These are phyloP conservation scores for Blastomyces parvus DNA, from an alignment of 2,329 filamentous ascomycete species.

Conservation along the genomic window DNA sequence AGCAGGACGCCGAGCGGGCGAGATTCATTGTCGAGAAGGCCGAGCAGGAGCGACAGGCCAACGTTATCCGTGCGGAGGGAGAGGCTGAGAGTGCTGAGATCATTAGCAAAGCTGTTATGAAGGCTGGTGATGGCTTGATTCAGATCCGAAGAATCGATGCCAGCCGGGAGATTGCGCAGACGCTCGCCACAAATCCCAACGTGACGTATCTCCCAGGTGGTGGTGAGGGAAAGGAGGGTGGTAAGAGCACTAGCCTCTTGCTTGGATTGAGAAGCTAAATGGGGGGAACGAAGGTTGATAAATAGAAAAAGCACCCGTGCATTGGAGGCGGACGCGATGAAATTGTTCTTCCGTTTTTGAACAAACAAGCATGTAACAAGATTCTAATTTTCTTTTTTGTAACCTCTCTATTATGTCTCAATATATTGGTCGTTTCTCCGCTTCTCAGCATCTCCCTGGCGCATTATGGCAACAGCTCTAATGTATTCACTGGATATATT, in stretches of 20 bases:
- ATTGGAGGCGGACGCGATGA: background rate
- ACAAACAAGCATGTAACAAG: constrained; percentile 6
- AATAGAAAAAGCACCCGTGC: background rate
- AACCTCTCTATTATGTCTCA: constrained; percentile 2
- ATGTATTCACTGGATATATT: background rate
- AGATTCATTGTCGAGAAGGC: constrained; percentile 98
- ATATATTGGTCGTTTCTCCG: constrained; percentile 7
- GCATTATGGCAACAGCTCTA: background rate
- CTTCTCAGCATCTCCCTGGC: background rate
- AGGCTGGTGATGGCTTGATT: constrained; percentile 85
- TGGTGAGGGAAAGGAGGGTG: constrained; percentile 44
- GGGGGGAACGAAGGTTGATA: background rate
- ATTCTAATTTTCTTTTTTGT: constrained; percentile 2
- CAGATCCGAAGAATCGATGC: constrained; percentile 97
- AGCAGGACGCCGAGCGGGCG: constrained; percentile 95
- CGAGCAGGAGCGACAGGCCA: constrained; percentile 97
- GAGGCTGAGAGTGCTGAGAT: constrained; percentile 95
- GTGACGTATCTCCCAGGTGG: constrained; percentile 87
- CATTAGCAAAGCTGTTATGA: constrained; percentile 86
- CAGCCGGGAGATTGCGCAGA: constrained; percentile 87
- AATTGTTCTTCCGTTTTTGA: background rate
- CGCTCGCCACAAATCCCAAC: constrained; percentile 81
- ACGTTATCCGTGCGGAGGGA: constrained; percentile 95
- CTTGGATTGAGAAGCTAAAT: constrained; percentile 49
- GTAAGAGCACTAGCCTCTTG: constrained; percentile 56